Evolutionary conservation across 192 early-diverging fungal genomes (phyloP), one percentile per base, ranked within the genome.

Genomic region (Podila verticillata): DNA sequence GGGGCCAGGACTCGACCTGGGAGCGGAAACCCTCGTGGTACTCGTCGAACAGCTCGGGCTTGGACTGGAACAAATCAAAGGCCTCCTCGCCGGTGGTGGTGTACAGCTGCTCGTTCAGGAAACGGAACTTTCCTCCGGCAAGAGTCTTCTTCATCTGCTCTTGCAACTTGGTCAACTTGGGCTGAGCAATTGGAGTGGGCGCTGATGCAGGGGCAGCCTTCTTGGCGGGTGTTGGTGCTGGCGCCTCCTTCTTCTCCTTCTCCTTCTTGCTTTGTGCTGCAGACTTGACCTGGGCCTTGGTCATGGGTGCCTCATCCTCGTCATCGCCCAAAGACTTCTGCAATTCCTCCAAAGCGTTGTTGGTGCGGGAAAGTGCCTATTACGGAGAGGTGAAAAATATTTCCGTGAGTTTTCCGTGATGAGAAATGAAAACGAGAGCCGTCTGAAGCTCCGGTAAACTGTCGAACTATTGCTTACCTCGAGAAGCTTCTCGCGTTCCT

Each of bases 71-170:
- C 35, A 98, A 82, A 15, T 87, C 70, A 64, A 91, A 92, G 0
- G 95, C 91, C 17, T 93, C 87, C 26, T 89, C 81, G 35, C 95
- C 93, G 0, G 87, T 88, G 19, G 93, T 91, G 15, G 96, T 98
- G 82, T 99, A 99, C 30, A 99, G 89, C 48, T 93, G 77, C 83
- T 99, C 98, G 83, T 99, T 99, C 74, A 99, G 87, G 93, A 94
- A 96, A 9, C 94, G 87, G 77, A 95, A 95, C 47, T 90, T 87
- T 9, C 92, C 90, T 19, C 92, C 93, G 19, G 89, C 77, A 17
- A 80, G 57, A 1, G 77, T 80, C 61, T 80, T 80, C 48, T 80
- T 80, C 77, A 80, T 80, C 36, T 80, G 77, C 36, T 83, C 75
- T 73, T 92, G 91, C 22, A 92, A 78, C 17, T 83, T 75, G 5